A percentile compares a stretch with the other conserved stretches of the same genome.
phyloP scores from a whole-genome alignment of 208 protist species.

The Strigomonas culicis region DNA sequence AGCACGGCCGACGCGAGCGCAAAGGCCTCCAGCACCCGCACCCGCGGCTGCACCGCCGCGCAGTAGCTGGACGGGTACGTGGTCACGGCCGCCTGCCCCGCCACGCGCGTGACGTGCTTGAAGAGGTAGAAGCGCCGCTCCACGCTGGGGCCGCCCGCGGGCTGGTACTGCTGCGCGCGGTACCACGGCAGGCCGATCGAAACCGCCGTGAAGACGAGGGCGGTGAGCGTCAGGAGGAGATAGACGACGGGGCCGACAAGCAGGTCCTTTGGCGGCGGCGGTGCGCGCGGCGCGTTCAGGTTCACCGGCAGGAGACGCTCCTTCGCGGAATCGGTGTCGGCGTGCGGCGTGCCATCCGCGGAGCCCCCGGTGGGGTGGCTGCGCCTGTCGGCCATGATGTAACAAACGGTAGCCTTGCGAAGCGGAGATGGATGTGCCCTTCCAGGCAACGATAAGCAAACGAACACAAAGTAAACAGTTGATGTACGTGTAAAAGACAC shows the following conservation, averaged over 20 bases:
- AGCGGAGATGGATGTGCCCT: too few relatives aligned
- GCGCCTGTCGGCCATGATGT: too few relatives aligned
- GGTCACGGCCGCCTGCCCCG: slow-evolving; percentile 20
- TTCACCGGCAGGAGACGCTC: slow-evolving; percentile 9
- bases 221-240: slow-evolving; percentile 26
- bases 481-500: not conserved
- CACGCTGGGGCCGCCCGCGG: slow-evolving; percentile 13
- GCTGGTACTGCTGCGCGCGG: slow-evolving; percentile 54
- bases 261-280: slow-evolving; percentile 48
- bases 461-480: not conserved
- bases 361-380: slow-evolving; percentile 12
- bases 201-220: slow-evolving; percentile 42
- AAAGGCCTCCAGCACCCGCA: slow-evolving; percentile 49
- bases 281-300: slow-evolving; percentile 19
- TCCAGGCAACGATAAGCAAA: too few relatives aligned
- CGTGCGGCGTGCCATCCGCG: slow-evolving; percentile 11
- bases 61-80: slow-evolving; percentile 30
- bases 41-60: slow-evolving; percentile 29
- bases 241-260: slow-evolving; percentile 40
- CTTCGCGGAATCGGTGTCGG: slow-evolving; percentile 16
- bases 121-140: slow-evolving; percentile 52
- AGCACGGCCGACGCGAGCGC: slow-evolving; percentile 30
- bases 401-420: too few relatives aligned
- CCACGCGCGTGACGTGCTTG: slow-evolving; percentile 29
- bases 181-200: slow-evolving; percentile 66